Percentiles rank a stretch among this genome's conserved stretches.
Conservation (phyloP, 2,329 filamentous ascomycete genomes). For the Plectosphaerella plurivora region DNA sequence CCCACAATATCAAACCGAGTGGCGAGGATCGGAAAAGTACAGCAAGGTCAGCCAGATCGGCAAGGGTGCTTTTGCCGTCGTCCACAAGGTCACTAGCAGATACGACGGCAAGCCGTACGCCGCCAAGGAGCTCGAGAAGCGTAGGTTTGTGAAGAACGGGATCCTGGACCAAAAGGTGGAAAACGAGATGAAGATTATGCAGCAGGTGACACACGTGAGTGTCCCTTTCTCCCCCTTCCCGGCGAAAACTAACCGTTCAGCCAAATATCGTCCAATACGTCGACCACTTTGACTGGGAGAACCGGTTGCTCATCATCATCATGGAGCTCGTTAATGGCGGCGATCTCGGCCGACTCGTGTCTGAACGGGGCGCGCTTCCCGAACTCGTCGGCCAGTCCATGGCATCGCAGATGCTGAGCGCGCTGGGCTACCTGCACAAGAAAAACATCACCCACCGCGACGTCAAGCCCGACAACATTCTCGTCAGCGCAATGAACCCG, state of each 20-base stretch:
- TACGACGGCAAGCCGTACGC: slow-evolving; percentile 80
- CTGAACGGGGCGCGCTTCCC: slow-evolving; percentile 53
- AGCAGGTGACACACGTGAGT: slow-evolving; percentile 73
- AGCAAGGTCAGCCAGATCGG: slow-evolving; percentile 79
- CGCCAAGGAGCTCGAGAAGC: slow-evolving; percentile 92
- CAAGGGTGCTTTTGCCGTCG: slow-evolving; percentile 90
- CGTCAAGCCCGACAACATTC: slow-evolving; percentile 96
- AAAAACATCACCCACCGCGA: slow-evolving; percentile 96
- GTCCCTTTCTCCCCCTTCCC: background rate
- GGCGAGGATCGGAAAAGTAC: slow-evolving; percentile 81
- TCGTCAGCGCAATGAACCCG: slow-evolving; percentile 69
- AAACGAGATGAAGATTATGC: slow-evolving; percentile 97
- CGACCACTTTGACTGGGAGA: slow-evolving; percentile 78
- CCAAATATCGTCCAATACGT: slow-evolving; percentile 89
- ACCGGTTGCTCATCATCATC: slow-evolving; percentile 87
- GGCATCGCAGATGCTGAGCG: slow-evolving; percentile 71
- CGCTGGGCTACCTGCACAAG: slow-evolving; percentile 79
- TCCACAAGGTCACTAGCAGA: slow-evolving; percentile 85
- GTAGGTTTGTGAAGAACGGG: slow-evolving; percentile 88
- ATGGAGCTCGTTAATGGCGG: slow-evolving; percentile 89
- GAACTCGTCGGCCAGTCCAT: slow-evolving; percentile 70
- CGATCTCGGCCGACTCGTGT: slow-evolving; percentile 73
- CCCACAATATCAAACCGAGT: slow-evolving; percentile 52
- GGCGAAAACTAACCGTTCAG: slow-evolving; percentile 29
- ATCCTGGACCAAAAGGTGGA: slow-evolving; percentile 86